Base-by-base conservation (phyloP, 441 rosid species). In the Manihot esculenta region DNA sequence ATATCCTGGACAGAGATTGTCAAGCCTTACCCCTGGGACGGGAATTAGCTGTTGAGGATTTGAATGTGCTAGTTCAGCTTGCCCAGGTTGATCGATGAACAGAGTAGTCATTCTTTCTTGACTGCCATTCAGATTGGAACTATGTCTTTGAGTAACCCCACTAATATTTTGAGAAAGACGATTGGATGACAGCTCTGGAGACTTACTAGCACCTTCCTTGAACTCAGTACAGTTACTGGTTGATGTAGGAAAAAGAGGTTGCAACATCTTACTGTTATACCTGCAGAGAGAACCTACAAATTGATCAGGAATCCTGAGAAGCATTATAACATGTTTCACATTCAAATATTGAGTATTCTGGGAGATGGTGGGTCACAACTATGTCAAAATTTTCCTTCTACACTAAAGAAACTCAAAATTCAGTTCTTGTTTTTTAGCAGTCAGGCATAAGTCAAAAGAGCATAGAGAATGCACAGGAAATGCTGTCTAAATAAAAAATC, bases 241-340 rank as follows among this genome's bases (percentile, higher is more conserved):
- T 50, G 78, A 75, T 44, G 78, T 56, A 44, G 81, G 81, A 56
- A 63, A 76, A 18, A 65, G 64, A 9, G 79, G 72, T 57, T 83
- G 86, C 50, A 66, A 33, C 30, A 73, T 56, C 82, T 83, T 82
- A 60, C 83, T 73, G 35, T 73, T 84, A 77, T 88, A 89, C 86
- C 98, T 93, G 81, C 71, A 83, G 33, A 64, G 73, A 53, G 26
- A 50, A 72, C 70, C 26, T 23, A 55, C 21, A 23, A 50, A 60
- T 58, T 57, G 45, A 59, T 79, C 60, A 73, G 76, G 70, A 73
- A 47, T 68, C 54, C 63, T 21, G 21, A 63, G 58, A 9, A 72
- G 14, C 0, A 45, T 53, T 62, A 57, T 18, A 55, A 45, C 42
- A 18, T 47, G 41, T 48, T 14, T 24, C 42, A 35, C 7, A 24